Base-by-base conservation (phyloP, 805 yeast species). In the Pichia paraexigua region DNA sequence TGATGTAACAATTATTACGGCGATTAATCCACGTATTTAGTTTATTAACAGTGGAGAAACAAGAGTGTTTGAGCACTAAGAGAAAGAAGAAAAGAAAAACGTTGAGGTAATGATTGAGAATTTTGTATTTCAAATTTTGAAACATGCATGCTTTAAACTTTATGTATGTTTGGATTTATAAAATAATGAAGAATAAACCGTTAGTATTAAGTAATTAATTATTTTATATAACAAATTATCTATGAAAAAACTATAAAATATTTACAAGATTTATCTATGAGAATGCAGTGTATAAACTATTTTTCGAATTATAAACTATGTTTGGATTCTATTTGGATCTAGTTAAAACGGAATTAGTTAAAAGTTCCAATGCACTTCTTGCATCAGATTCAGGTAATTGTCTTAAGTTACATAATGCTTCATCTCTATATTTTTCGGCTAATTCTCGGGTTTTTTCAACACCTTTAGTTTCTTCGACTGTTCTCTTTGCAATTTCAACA, bases 331-430 rank as follows among this genome's bases (percentile, higher is more conserved):
- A 91, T 65, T 87, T 90, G 32, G 74, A 77, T 74, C 99, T 83
- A 44, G 94, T 85, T 57, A 92, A 74, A 24, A 92, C 80, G 12
- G 92, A 82, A 63, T 83, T 83, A 8, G 98, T 89, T 60, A 94
- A 74, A 56, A 88, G 78, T 63, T 85, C 91, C 55, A 94, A 73
- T 5, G 97, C 97, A 52, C 87, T 80, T 61, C 96, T 76, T 11
- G 97, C 87, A 62, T 89, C 95, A 21, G 94, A 83, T 58, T 87
- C 91, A 1, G 98, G 99, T 43, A 94, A 73, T 4, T 71, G 72
- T 54, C 88, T 71, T 59, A 94, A 73, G 61, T 88, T 87, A 8
- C 69, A 69, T 53, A 90, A 72, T 0, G 98, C 98, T 51, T 76
- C 78, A 46, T 77, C 74, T 59, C 95, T 85, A 66, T 89, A 94